Evolutionary conservation across 208 protist genomes (phyloP).

Genomic region (Trypanosomatidae sp.): DNA sequence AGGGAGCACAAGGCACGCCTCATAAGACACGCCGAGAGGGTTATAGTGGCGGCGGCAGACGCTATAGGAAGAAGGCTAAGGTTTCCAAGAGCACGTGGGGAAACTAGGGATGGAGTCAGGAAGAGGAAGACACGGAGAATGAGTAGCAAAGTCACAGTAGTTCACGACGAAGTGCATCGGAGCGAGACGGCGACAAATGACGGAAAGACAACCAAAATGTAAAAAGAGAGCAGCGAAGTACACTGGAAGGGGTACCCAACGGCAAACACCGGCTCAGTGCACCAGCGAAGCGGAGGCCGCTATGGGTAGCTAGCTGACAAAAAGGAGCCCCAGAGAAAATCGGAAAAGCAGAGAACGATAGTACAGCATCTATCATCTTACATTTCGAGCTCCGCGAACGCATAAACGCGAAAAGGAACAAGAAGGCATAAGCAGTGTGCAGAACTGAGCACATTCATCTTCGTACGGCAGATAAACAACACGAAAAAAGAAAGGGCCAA

Average conservation of each 20-base stretch:
- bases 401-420: neutral
- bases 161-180: neutral
- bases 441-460: neutral
- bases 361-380: neutral
- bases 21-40: neutral
- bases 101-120: neutral
- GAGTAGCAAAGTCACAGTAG: neutral
- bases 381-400: neutral
- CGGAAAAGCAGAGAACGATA: neutral
- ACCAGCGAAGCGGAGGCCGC: too few species aligned
- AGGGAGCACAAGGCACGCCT: neutral
- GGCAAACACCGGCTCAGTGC: too few species aligned
- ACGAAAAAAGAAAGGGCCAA: neutral
- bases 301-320: too few species aligned
- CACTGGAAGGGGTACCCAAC: neutral
- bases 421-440: neutral
- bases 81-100: neutral
- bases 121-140: neutral
- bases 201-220: neutral
- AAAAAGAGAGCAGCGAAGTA: constrained; percentile 3
- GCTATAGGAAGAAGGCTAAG: neutral
- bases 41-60: neutral
- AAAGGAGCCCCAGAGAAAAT: neutral
- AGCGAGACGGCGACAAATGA: neutral
- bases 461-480: neutral